Evolutionary conservation across 345 rosid species (phyloP), one percentile per base, ranked within the genome.

Genomic region (Brassica nigra): DNA sequence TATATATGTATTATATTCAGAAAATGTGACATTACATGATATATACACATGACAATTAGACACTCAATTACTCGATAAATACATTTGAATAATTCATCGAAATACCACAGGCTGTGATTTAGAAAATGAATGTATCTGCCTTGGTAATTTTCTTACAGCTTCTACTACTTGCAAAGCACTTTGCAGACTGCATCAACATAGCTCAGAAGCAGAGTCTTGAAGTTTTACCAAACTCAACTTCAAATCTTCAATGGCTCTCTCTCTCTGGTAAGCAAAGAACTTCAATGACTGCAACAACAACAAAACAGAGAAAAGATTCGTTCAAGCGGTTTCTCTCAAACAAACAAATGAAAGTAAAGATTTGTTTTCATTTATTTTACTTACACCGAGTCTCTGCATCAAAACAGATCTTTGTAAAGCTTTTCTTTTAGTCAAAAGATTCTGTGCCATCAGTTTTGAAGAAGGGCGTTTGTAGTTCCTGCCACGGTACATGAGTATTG

Each of bases 391-490:
- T 74, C 91, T 81, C 80, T 93, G 98, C 91, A 90, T 83, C 57
- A 77, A 86, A 83, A 93, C 81, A 54, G 98, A 93, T 84, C 90
- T 86, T 16, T 66, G 82, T 12, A 89, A 85, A 6, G 98, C 97
- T 78, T 85, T 77, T 80, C 94, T 84, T 81, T 90, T 93, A 6
- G 93, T 87, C 70, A 86, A 79, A 77, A 90, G 98, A 85, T 91
- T 89, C 42, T 71, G 70, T 11, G 87, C 78, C 73, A 77, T 77
- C 52, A 87, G 81, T 83, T 82, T 90, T 1, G 54, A 36, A 29
- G 93, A 86, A 71, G 98, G 97, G 29, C 98, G 95, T 76, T 65
- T 87, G 82, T 93, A 90, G 67, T 93, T 91, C 85, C 86, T 93
- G n/a, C 97, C 97, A 66, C 97, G 93, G 84, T 88, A 93, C 20